Base-by-base conservation (phyloP, 805 yeast species). In the Barnettozyma pratensis region DNA sequence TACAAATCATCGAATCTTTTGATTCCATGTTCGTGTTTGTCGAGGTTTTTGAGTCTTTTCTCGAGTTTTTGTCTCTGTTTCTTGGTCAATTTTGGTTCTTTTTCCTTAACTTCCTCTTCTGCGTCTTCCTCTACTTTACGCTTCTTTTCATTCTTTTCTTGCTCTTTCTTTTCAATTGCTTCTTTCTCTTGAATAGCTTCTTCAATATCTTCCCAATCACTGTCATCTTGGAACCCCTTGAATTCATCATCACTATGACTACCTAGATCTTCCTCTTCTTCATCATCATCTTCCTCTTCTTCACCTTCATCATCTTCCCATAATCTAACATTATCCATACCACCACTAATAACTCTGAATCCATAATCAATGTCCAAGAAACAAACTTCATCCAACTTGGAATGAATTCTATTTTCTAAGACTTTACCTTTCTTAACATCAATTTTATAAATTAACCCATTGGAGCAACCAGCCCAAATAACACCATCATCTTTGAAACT, bases 401-500 rank as follows among this genome's bases (percentile, higher is more conserved):
- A 79, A 61, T 90, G 97, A 7, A 74, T 73, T 53, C 92, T 74
- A 4, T 79, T 73, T 57, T 83, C 91, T 6, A 79, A 71, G 4
- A 85, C 75, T 54, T 76, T 77, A 5, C 95, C 88, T 28, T 69
- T 66, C 49, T 78, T 79, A 28, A 77, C 77, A 61, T 91, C 80
- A 25, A 89, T 78, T 53, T 85, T 76, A 57, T 80, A 80, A 30
- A 90, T 72, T 25, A 73, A 69, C 28, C 96, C 96, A 54, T 86
- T 85, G 6, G 91, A 81, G 37, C 83, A 80, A 5, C 96, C 96
- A 56, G 86, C 80, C 87, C 89, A 87, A 2, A 83, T 75, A 49
- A 80, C 74, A 46, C 75, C 66, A 47, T 73, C 76, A 37, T 72
- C 72, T 46, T 68, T 67, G 54, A 72, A 55, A 2, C 76, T 68